These are phyloP conservation scores for Sphaerulina populicola DNA, from an alignment of 2,329 filamentous ascomycete species.

Conservation along the genomic window DNA sequence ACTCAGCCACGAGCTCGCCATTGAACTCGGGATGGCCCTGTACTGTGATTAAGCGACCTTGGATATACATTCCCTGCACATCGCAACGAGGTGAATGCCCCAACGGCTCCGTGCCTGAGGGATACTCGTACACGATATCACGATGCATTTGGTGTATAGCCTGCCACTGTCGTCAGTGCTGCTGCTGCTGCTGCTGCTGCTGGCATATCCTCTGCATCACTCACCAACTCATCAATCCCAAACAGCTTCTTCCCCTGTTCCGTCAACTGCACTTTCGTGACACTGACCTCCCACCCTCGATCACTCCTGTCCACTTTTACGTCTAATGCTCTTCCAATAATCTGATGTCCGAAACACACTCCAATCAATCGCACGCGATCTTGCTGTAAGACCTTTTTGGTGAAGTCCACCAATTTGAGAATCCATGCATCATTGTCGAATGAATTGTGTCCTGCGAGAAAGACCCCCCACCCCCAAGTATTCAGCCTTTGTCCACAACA, in stretches of 20 bases:
- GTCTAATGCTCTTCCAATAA: slow-evolving; percentile 65
- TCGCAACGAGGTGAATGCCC: slow-evolving; percentile 58
- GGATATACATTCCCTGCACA: slow-evolving; percentile 72
- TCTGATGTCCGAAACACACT: slow-evolving; percentile 83
- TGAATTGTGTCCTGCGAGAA: slow-evolving; percentile 54
- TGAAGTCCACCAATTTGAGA: slow-evolving; percentile 61
- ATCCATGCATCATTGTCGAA: slow-evolving; percentile 73
- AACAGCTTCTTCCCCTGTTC: slow-evolving; percentile 64
- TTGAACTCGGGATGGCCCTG: slow-evolving; percentile 85
- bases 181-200: neutral
- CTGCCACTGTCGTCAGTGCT: slow-evolving; percentile 33
- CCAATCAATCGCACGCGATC: slow-evolving; percentile 62
- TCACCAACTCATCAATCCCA: slow-evolving; percentile 53
- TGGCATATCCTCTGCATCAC: slow-evolving; percentile 24
- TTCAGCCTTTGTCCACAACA: neutral
- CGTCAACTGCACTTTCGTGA: slow-evolving; percentile 60
- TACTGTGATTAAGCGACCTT: slow-evolving; percentile 60
- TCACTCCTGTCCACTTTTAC: slow-evolving; percentile 58
- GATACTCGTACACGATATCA: slow-evolving; percentile 62
- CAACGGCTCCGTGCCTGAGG: slow-evolving; percentile 53
- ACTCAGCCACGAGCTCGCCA: slow-evolving; percentile 58
- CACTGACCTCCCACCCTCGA: slow-evolving; percentile 73
- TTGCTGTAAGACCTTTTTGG: slow-evolving; percentile 51
- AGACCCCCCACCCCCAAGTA: neutral
- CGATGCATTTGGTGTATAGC: slow-evolving; percentile 79